Percentiles rank a stretch among this genome's conserved stretches.
Evolutionary conservation across 83 land plant species (phyloP).

Genomic region (Thuja plicata): DNA sequence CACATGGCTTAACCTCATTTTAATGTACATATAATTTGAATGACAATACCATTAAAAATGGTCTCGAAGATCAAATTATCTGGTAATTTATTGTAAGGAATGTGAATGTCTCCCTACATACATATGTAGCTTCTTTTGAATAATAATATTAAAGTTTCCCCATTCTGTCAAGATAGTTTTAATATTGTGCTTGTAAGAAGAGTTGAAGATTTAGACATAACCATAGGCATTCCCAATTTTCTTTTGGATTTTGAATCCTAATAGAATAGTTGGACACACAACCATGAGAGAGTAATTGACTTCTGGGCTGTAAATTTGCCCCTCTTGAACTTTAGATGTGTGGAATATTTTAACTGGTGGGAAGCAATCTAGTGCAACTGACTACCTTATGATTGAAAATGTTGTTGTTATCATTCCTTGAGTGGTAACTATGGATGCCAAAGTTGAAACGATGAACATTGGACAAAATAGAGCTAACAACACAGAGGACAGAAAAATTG

Average conservation of each 20-base stretch:
- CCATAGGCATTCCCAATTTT: conserved; percentile 46
- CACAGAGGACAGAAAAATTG: no score
- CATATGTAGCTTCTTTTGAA: no score
- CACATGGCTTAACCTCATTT: no score
- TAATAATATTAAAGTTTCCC: no score
- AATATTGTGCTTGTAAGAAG: neutral
- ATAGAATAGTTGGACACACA: conserved; percentile 16
- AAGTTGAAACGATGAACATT: conserved; percentile 43
- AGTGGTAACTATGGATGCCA: conserved; percentile 50
- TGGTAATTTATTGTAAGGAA: no score
- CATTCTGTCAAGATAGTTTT: no score
- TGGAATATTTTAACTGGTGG: conserved; percentile 39
- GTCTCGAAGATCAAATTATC: no score
- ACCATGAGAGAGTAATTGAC: conserved; percentile 41
- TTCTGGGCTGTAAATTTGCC: conserved; percentile 41
- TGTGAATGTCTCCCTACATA: no score
- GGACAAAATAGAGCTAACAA: conserved; percentile 45
- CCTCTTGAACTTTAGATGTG: conserved; percentile 33
- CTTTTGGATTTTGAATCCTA: conserved; percentile 26
- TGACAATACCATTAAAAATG: no score
- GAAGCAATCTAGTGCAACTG: conserved; percentile 41
- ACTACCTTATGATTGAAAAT: conserved; percentile 40
- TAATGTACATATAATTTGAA: no score
- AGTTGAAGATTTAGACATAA: neutral
- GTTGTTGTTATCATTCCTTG: conserved; percentile 42